Conservation (phyloP, 202 grass and related monocot species). For the Cymbopogon flexuosus region DNA sequence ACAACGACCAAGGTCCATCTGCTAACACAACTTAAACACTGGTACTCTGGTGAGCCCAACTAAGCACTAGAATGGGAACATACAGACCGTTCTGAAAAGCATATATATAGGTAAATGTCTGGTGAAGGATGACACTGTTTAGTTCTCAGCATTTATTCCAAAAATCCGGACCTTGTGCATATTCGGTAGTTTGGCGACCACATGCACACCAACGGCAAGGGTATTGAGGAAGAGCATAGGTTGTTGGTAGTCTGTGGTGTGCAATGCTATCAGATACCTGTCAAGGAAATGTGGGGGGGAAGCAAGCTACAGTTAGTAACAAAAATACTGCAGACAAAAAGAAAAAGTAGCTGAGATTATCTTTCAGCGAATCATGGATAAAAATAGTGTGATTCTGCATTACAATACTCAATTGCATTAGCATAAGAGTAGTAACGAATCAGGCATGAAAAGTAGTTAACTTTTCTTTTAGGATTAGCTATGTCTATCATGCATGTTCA, state of each 20-base stretch:
- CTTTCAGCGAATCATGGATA: background rate
- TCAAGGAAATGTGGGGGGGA: background rate
- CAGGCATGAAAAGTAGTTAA: background rate
- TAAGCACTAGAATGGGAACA: slow-evolving; percentile 19
- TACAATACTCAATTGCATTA: background rate
- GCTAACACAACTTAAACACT: slow-evolving; percentile 21
- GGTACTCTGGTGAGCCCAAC: background rate
- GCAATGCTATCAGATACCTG: slow-evolving; percentile 60
- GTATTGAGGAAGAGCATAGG: slow-evolving; percentile 60
- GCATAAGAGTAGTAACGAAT: background rate
- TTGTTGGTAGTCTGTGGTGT: slow-evolving; percentile 55
- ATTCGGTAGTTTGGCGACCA: slow-evolving; percentile 56
- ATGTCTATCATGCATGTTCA: background rate
- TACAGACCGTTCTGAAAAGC: slow-evolving; percentile 26
- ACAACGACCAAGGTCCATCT: slow-evolving; percentile 37
- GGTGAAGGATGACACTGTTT: slow-evolving; percentile 14
- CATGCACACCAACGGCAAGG: slow-evolving; percentile 37
- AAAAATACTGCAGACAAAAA: background rate
- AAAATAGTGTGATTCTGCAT: background rate
- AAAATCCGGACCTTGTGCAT: slow-evolving; percentile 63
- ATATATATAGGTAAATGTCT: slow-evolving; percentile 16
- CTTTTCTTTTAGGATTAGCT: background rate
- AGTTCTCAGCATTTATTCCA: slow-evolving; percentile 54
- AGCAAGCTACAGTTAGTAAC: background rate
- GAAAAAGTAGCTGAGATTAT: background rate